Evolutionary conservation across 2,329 filamentous ascomycete species (phyloP), one percentile per base, ranked within the genome.

Genomic region (Trichoderma atroviride): DNA sequence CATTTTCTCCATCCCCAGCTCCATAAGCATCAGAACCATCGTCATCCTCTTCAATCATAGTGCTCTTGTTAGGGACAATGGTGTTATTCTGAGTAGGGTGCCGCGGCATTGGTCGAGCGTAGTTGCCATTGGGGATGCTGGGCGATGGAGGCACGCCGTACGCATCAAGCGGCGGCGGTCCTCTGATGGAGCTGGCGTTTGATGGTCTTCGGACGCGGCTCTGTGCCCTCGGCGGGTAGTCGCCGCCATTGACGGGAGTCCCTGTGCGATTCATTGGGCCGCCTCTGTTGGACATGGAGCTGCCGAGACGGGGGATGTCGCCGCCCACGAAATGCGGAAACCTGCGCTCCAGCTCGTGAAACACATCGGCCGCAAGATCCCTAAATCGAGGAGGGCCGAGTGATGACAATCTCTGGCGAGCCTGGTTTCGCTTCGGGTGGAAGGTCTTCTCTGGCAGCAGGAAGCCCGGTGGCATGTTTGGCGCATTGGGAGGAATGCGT

Each of bases 11-110:
- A 35, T 74, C 72, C 27, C 78, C 76, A 33, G 75, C 67, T 19
- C 86, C 87, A 77, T 92, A 92, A 2, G 87, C 85, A 76, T 90
- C 88, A 67, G 85, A 87, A 67, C 90, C 86, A 61, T 84, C 92
- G 74, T 97, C 94, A 73, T 97, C 94, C 77, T 98, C 96, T 79
- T 99, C 96, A 1, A 98, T 89, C 90, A 98, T 94, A 0, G 92
- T 97, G 76, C 95, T 97, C 82, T 98, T 99, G 78, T 97, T 98
- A 0, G 96, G 96, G 37, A 98, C 92, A 75, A 98, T 97, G 0
- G 94, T 98, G 77, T 97, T 98, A 77, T 92, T 95, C 78, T 97
- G 94, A 59, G 80, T 81, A 73, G 97, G 94, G 47, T 94, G 94
- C 78, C 96, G 97, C 19, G 92, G 91, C 73, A 92, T 88, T 5